Evolutionary conservation across 805 yeast species (phyloP), one percentile per base, ranked within the genome.

Genomic region (Lipomyces mesembrius): DNA sequence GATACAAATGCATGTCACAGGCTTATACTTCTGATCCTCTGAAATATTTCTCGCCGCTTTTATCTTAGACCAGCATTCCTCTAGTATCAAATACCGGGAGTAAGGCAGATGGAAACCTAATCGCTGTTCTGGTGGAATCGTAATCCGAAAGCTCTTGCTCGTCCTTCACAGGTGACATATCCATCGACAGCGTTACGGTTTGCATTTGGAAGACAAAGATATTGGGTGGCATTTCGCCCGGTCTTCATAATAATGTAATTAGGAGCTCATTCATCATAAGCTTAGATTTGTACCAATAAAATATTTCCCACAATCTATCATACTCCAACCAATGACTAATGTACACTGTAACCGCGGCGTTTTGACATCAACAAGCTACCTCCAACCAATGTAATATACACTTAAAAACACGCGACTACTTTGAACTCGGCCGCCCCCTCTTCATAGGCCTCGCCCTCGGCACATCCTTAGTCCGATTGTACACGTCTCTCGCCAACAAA

Each of bases 401-500:
- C 56, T 25, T 29, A 29, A 5, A 29, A 29, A 29, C 32, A 29
- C 6, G 57, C n/a, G n/a, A 29, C 27, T 17, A 54, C 22, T 52
- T 52, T 29, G 27, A n/a, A 22, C 55, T 52, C 34, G 55, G 55
- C 32, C 34, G 27, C 34, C 55, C 59, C 59, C 46, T 11, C 59
- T 34, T 56, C 20, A 32, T 5, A 4, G 37, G 34, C 17, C n/a
- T n/a, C 29, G 55, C 34, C 55, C 63, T n/a, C 7, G 59, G 59
- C 29, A 60, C 22, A 20, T 54, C 63, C 49, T 59, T 20, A 7
- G 63, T 60, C 20, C 63, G 51, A 54, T 60, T 60, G 53, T 60
- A 60, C 39, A 60, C 59, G 22, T 60, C 63, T 14, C 63, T 17
- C 2, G 63, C 59, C 22, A 60, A n/a, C 25, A 60, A 54, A 52